A percentile compares a stretch with the other conserved stretches of the same genome.
Conservation (phyloP, 2,329 filamentous ascomycete species). For the Verticillium zaregamsianum region DNA sequence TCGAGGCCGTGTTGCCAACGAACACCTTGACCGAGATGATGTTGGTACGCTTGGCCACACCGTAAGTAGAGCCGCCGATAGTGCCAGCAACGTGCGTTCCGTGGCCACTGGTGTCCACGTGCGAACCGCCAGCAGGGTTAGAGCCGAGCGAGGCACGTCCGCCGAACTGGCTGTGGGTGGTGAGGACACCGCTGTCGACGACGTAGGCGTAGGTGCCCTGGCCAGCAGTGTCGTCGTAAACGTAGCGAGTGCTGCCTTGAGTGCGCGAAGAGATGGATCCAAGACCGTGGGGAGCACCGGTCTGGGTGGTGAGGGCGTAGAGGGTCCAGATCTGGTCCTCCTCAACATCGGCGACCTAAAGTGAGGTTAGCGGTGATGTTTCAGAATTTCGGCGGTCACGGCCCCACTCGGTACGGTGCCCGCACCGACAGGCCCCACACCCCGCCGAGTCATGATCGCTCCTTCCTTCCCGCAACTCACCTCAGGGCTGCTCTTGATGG, state of each 20-base stretch:
- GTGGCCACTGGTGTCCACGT: constrained; percentile 36
- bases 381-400: too few relatives aligned
- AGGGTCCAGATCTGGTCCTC: constrained; percentile 6
- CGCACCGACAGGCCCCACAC: too few relatives aligned
- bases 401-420: too few relatives aligned
- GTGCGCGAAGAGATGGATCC: constrained; percentile 33
- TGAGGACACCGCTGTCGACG: constrained; percentile 34
- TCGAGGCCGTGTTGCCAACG: constrained; percentile 17
- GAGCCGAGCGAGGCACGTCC: constrained; percentile 18
- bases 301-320: constrained; percentile 22
- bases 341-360: constrained; percentile 7
- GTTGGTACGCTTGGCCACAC: constrained; percentile 40
- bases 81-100: constrained; percentile 45
- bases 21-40: constrained; percentile 44
- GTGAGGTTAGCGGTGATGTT: constrained; percentile 6
- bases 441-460: too few relatives aligned
- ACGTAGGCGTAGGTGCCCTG: constrained; percentile 32
- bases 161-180: constrained; percentile 25
- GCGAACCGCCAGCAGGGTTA: constrained; percentile 19
- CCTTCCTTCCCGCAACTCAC: constrained; percentile 22
- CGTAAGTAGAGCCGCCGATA: constrained; percentile 37
- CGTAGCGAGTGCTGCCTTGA: constrained; percentile 17
- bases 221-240: constrained; percentile 29
- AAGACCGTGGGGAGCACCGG: constrained; percentile 37
- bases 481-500: constrained; percentile 32